phyloP scores from a whole-genome alignment of 768 basidiomycete species.

The Mrakia frigida region DNA sequence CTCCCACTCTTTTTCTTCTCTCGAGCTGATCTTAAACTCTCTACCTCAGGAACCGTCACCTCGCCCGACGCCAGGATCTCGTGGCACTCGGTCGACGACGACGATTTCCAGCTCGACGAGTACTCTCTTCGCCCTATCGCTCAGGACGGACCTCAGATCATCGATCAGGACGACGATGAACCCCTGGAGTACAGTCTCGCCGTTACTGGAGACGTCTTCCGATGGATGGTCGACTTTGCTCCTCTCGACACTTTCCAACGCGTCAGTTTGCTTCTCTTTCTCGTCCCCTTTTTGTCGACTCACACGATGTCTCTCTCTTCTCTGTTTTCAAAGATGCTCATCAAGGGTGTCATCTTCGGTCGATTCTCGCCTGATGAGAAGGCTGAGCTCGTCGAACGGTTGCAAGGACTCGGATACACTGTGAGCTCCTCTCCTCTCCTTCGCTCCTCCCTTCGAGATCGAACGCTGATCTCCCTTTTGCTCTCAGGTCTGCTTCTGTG shows the following conservation, averaged over 20 bases:
- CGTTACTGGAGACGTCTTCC: constrained; percentile 89
- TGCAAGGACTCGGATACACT: constrained; percentile 88
- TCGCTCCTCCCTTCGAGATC: background rate
- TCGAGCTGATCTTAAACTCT: constrained; percentile 26
- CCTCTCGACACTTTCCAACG: constrained; percentile 89
- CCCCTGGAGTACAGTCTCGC: constrained; percentile 81
- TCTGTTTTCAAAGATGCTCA: constrained; percentile 69
- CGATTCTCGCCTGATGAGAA: constrained; percentile 99
- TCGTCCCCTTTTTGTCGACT: background rate
- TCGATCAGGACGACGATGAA: constrained; percentile 58
- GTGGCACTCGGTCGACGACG: constrained; percentile 91
- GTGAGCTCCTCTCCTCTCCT: constrained; percentile 40
- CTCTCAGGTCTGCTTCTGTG: constrained; percentile 51
- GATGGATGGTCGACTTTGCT: constrained; percentile 96
- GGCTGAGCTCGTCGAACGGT: constrained; percentile 91
- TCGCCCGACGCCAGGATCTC: constrained; percentile 58
- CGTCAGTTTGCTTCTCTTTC: constrained; percentile 47
- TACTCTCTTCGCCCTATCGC: constrained; percentile 76
- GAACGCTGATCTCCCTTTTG: background rate
- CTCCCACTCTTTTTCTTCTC: background rate
- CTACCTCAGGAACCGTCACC: constrained; percentile 36
- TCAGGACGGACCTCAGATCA: constrained; percentile 53
- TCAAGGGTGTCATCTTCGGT: constrained; percentile 92
- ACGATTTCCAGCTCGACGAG: constrained; percentile 72
- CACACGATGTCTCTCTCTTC: background rate